Evolutionary conservation across 1,284 basidiomycete genomes (phyloP), one percentile per base, ranked within the genome.

Genomic region (Flammula alnicola): DNA sequence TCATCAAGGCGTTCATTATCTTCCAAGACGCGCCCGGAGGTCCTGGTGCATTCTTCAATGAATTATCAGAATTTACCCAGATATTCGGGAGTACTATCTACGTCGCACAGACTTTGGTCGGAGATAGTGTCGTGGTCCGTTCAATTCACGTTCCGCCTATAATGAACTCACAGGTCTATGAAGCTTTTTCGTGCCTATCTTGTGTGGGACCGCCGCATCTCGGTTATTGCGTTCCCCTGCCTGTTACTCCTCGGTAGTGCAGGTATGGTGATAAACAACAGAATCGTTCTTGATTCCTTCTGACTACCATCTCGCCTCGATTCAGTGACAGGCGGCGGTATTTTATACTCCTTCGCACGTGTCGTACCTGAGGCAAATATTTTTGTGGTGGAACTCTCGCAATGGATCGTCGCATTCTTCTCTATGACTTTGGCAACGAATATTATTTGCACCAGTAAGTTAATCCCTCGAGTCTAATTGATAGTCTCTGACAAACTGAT

Each of bases 361-460:
- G 33, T 35, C 4, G 23, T 29, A 4, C 40, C 33, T 11, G 17
- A 37, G 16, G 30, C 37, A 2, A 23, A 39, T 16, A 41, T 48
- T 12, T 48, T 48, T 20, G 39, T 41, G 7, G 38, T 39, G 4
- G 36, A 38, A 19, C 47, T 49, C 6, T 25, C 20, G 25, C 33
- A 44, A 16, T 49, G 47, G 47, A 44, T 41, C 11, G 17, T 44
- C 12, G 43, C 40, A 3, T 49, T 49, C 32, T 37, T 43, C 14
- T 36, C 40, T 11, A 36, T 44, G 33, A 49, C 47, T 4, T 26
- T 49, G 3, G 40, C 41, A 3, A 49, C 47, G 5, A 49, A 49
- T 19, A 29, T 49, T 14, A 37, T 37, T 2, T 49, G 40, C 19
- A 49, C 47, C 10, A 17, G 47, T 49, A 20, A 31, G 29, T n/a